Evolutionary conservation across 768 basidiomycete genomes (phyloP), one percentile per base, ranked within the genome.

Genomic region (Exsudoporus frostii): DNA sequence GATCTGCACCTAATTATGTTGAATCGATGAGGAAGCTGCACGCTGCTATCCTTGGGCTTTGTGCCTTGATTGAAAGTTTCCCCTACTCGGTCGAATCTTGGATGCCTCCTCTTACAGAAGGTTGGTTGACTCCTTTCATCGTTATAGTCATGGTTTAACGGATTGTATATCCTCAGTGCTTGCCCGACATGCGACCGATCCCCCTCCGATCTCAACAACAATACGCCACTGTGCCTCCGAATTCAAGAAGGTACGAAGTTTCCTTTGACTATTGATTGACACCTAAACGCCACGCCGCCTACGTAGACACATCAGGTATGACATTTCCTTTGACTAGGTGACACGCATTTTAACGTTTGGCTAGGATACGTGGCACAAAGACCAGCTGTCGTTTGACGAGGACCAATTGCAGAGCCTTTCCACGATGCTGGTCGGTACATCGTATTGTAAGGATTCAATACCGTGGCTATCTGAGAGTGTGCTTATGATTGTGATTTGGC

Each of bases 1-100:
- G 92, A 58, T 77, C 81, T 40, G 84, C 90, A 56, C 79, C 86
- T 36, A 66, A 73, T 15, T 95, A 95, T 63, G 79, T 85, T n/a
- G 83, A 85, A 50, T 78, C 83, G 13, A 67, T 94, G 59, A 81
- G 85, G 42, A 78, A 79, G 44, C 76, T 95, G 51, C 93, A 97
- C 66, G 90, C 90, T 29, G 93, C 93, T 2, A 89, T 98, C 52
- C 78, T 98, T 44, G 96, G 96, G n/a, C 85, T 95, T 40, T 92
- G 91, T 58, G 92, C 96, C 6, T 75, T 98, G 30, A 83, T 98
- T 32, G 91, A 95, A 62, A 95, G 93, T 52, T 96, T 90, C 67
- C 96, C 96, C 0, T 97, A 97, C 71, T 94, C 93, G 2, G 88
- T 98, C 14, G 96, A 96, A 64, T 84, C 85, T 57, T 98, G 94